Conservation (phyloP, 2,329 filamentous ascomycete genomes). For the Penicillium sp. region DNA sequence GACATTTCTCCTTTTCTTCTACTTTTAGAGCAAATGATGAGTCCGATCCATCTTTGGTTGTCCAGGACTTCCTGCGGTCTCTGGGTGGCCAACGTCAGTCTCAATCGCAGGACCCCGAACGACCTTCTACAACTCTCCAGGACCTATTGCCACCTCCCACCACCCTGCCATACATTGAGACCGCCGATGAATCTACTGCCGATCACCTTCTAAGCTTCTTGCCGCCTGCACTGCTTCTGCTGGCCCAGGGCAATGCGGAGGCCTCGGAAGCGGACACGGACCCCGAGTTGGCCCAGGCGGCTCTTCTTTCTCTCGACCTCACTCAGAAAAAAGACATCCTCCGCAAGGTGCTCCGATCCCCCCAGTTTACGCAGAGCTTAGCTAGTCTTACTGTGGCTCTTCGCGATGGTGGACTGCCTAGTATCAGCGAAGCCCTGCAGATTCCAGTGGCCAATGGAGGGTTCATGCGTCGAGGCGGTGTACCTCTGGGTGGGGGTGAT, state of each 20-base stretch:
- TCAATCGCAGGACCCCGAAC: conserved; percentile 54
- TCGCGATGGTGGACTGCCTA: conserved; percentile 85
- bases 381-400: conserved; percentile 83
- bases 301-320: conserved; percentile 69
- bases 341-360: conserved; percentile 78
- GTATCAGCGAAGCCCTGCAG: conserved; percentile 80
- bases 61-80: conserved; percentile 86
- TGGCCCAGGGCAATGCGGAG: conserved; percentile 68
- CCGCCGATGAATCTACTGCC: conserved; percentile 63
- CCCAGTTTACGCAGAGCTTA: conserved; percentile 86
- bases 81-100: conserved; percentile 56
- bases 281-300: conserved; percentile 67
- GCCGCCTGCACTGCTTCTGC: conserved; percentile 73
- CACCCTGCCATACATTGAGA: conserved; percentile 75
- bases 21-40: conserved; percentile 59
- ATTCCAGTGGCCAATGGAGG: conserved; percentile 84
- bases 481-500: conserved; percentile 84
- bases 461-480: conserved; percentile 71
- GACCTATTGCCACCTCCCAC: conserved; percentile 78
- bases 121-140: conserved; percentile 77
- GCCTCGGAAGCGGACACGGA: conserved; percentile 66
- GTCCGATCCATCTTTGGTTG: conserved; percentile 72
- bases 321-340: conserved; percentile 79
- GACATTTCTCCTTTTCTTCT: conserved; percentile 15
- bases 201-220: conserved; percentile 76